Evolutionary conservation across 2,329 filamentous ascomycete species (phyloP).

Genomic region (Parascedosporium putredinis): DNA sequence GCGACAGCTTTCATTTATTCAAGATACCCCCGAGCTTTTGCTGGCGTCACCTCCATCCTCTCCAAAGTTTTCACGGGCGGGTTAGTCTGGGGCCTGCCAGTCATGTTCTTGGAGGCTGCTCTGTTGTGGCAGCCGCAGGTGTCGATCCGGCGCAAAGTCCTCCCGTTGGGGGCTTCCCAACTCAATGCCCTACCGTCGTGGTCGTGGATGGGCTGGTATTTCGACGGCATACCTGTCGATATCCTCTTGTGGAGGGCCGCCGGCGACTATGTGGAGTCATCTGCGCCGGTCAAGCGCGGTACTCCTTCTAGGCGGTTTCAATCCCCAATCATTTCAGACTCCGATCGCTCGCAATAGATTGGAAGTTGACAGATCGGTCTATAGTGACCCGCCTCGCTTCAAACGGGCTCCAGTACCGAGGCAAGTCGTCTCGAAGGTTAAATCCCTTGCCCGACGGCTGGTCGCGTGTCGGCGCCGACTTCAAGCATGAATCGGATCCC

Average conservation of each 20-base stretch:
- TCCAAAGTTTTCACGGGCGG: constrained; percentile 30
- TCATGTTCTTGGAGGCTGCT: constrained; percentile 34
- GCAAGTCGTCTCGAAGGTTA: constrained; percentile 24
- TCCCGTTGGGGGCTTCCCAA: constrained; percentile 2
- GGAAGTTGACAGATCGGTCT: constrained; percentile 29
- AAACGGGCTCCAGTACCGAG: constrained; percentile 28
- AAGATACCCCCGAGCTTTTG: constrained; percentile 33
- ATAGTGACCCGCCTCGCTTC: constrained; percentile 24
- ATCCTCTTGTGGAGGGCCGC: constrained; percentile 31
- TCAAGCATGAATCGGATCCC: constrained; percentile 29
- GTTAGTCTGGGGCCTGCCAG: constrained; percentile 34
- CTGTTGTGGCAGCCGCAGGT: constrained; percentile 34
- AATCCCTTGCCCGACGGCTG: constrained; percentile 27
- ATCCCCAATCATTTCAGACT: constrained; percentile 27
- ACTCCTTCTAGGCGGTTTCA: constrained; percentile 24
- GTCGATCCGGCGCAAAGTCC: constrained; percentile 24
- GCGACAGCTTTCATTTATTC: constrained; percentile 26
- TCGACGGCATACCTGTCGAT: constrained; percentile 31
- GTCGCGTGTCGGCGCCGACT: constrained; percentile 25
- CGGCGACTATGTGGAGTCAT: constrained; percentile 31
- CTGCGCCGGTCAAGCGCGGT: constrained; percentile 20
- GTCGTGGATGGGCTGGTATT: constrained; percentile 40
- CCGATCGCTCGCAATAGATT: constrained; percentile 23
- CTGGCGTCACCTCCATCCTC: constrained; percentile 30
- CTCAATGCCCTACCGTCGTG: constrained; percentile 26